A percentile compares a stretch with the other conserved stretches of the same genome.
These are phyloP conservation scores for Solanum paucissectum DNA, from an alignment of 257 asterid species.

Conservation along the genomic window DNA sequence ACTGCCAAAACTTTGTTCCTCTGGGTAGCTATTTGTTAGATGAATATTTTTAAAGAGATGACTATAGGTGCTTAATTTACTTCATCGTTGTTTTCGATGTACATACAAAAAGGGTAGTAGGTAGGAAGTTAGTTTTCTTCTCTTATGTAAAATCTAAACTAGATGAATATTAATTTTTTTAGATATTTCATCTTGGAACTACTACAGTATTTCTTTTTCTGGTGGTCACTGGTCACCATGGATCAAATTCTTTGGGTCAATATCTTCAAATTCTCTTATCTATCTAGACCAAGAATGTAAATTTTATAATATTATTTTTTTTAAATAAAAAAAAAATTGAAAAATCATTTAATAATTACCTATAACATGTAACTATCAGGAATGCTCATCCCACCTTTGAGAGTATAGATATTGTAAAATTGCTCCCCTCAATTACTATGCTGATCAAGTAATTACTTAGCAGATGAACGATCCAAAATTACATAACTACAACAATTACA, in stretches of 20 bases:
- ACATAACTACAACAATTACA: not conserved
- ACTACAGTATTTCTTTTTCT: not conserved
- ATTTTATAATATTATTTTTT: too few relatives aligned
- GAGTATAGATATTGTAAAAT: not conserved
- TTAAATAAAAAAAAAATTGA: too few relatives aligned
- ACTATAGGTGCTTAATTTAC: slow-evolving; percentile 7
- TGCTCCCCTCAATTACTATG: not conserved
- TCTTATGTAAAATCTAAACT: not conserved
- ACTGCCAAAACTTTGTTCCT: slow-evolving; percentile 28
- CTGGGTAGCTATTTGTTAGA: slow-evolving; percentile 31
- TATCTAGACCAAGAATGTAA: not conserved
- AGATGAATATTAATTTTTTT: not conserved
- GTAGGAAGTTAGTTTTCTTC: not conserved
- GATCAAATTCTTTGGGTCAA: not conserved
- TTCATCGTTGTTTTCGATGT: not conserved
- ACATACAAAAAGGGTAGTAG: slow-evolving; percentile 11
- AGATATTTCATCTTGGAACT: not conserved
- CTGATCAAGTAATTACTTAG: not conserved
- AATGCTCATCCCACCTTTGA: not conserved
- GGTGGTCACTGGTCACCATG: not conserved
- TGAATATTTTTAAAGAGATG: slow-evolving; percentile 19
- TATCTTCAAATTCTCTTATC: not conserved
- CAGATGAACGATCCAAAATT: not conserved
- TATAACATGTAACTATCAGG: not conserved
- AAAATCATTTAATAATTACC: not conserved